phyloP scores from a whole-genome alignment of 192 early-diverging fungal genomes.

The Gryganskiella cystojenkinii region DNA sequence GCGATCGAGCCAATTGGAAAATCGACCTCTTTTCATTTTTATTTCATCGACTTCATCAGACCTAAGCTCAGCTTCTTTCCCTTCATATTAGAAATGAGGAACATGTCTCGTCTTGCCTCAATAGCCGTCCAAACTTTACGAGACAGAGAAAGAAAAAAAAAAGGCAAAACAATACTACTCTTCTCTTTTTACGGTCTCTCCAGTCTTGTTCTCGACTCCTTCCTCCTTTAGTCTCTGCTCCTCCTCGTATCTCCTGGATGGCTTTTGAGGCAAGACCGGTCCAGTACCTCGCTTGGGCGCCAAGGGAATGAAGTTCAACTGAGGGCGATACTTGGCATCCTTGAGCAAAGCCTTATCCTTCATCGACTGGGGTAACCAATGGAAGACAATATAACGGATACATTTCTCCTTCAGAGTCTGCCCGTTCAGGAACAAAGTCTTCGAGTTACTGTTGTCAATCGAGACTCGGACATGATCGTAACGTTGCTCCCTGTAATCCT shows the following conservation, averaged over 20 bases:
- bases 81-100: neutral
- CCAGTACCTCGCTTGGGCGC: neutral
- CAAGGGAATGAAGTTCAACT: neutral
- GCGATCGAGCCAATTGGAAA: no score
- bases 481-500: neutral
- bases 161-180: no score
- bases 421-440: no score
- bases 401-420: neutral
- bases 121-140: neutral
- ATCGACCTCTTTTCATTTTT: no score
- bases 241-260: no score
- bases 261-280: neutral
- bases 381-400: neutral
- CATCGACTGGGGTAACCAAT: neutral
- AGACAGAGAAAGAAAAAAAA: no score
- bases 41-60: no score
- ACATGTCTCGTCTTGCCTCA: neutral
- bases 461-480: neutral
- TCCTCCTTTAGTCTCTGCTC: no score
- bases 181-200: no score
- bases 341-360: neutral
- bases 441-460: neutral
- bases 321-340: neutral
- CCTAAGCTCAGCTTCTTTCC: neutral
- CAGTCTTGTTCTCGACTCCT: no score